Evolutionary conservation across 2,329 filamentous ascomycete genomes (phyloP), one percentile per base, ranked within the genome.

Genomic region (Ophiostoma novo-ulmi): DNA sequence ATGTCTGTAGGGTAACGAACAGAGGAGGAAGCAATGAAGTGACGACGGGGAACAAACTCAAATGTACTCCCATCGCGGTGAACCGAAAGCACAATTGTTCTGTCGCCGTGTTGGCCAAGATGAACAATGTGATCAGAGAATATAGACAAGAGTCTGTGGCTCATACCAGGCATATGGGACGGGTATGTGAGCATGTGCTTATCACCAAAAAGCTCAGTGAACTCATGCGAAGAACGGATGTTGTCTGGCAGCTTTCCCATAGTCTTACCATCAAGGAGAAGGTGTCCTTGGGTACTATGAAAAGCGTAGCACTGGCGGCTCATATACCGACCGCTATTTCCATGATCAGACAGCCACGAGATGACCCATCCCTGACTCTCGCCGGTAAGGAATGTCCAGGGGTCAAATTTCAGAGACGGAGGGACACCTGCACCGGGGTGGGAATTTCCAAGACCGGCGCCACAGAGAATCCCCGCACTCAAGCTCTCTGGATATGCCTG

Each of bases 161-260:
- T 81, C 84, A 90, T 88, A 0, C 85, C 86, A 0, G 75, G 76
- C 0, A 86, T 72, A 0, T 73, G 70, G 0, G 88, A 90, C 0
- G 87, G 84, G 26, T 77, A 85, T 0, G 83, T 85, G 0, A 82
- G 80, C 0, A 89, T 80, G 36, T 80, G 80, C 17, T 84, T 82
- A 1, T 82, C 77, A 0, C 84, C 84, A 74, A 91, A 89, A 0
- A 91, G 79, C 3, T 82, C 79, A 6, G 78, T 76, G 8, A 89
- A 79, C 1, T 77, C 75, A 0, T 71, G 67, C 0, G 82, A 79
- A 3, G 84, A 22, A 81, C 81, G 73, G 63, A 86, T 84, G 1
- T 84, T 78, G 0, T 80, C 75, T 0, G 89, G 88, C 0, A 91
- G 80, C 14, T 83, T 85, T 0, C 80, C 74, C 1, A 79, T 69